Evolutionary conservation across 345 rosid genomes (phyloP).

Genomic region (Turnera subulata): DNA sequence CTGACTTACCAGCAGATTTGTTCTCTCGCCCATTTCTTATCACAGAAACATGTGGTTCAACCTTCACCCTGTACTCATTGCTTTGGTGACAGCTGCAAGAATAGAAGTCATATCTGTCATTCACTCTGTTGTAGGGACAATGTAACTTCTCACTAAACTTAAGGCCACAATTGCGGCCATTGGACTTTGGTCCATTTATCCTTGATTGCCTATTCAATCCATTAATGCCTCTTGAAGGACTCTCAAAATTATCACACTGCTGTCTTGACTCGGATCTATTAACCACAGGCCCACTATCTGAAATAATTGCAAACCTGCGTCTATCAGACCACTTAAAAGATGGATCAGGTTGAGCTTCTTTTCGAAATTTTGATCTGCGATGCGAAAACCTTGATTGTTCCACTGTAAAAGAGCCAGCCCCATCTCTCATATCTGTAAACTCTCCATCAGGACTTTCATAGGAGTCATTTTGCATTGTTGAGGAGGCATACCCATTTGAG

Average conservation of each 20-base stretch:
- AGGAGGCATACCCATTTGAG: conserved; percentile 29
- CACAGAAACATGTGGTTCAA: conserved; percentile 48
- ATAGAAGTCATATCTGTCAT: conserved; percentile 56
- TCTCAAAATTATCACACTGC: too few relatives aligned
- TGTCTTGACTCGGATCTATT: conserved; percentile 49
- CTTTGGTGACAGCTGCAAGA: conserved; percentile 61
- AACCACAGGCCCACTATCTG: conserved; percentile 42
- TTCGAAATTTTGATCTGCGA: conserved; percentile 47
- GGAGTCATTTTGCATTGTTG: conserved; percentile 35
- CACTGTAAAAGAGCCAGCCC: conserved; percentile 31
- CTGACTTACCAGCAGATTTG: conserved; percentile 46
- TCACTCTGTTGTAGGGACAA: conserved; percentile 33
- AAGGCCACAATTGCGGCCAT: conserved; percentile 38
- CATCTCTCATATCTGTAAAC: conserved; percentile 40
- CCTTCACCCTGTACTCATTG: conserved; percentile 52
- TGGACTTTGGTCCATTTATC: conserved; percentile 44
- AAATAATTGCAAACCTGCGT: conserved; percentile 37
- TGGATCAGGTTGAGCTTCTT: conserved; percentile 48
- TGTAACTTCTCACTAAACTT: conserved; percentile 59
- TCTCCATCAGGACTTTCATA: conserved; percentile 43
- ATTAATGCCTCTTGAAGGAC: too few relatives aligned
- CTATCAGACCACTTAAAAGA: conserved; percentile 61
- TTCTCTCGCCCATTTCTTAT: conserved; percentile 47
- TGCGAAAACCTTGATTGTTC: conserved; percentile 49
- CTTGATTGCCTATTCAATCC: conserved; percentile 25